Evolutionary conservation across 345 rosid genomes (phyloP), one percentile per base, ranked within the genome.

Genomic region (Nasturtium officinale): DNA sequence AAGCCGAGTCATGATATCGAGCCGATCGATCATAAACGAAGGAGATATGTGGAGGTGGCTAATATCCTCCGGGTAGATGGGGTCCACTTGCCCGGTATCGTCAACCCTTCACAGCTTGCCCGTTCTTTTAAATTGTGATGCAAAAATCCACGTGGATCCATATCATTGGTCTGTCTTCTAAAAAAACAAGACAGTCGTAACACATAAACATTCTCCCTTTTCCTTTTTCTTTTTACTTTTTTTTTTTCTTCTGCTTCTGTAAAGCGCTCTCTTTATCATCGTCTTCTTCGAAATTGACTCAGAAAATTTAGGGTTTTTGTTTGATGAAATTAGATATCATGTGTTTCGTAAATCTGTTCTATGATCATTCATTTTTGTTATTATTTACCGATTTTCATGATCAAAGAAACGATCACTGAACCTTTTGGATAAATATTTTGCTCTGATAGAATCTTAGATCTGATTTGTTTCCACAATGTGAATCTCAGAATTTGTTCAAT

Each of bases 91-190:
- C 83, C 89, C 7, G 97, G 90, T 55, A 81, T 93, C 67, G 81
- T 89, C 53, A 93, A 93, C 78, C 98, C 97, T 21, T 80, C 89
- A 63, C 92, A 87, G 78, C 96, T 93, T 61, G 89, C 86, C 62
- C 85, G 84, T 38, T 84, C 78, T 58, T 35, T 90, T 51, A 85
- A 82, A 69, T 53, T 83, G 84, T 85, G 87, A 88, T 43, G 33
- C 33, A 35, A 12, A 6, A 40, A 33, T 23, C 28, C 45, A 84
- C 80, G 86, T 85, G 89, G 84, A 60, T 6, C 0, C 35, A 16
- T 1, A 1, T 55, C 8, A 84, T 80, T 86, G 85, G 85, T 18
- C 30, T 0, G 65, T 76, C 50, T 20, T 42, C 5, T 6, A 6
- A 6, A 32, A 16, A 23, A 43, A 7, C 12, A 53, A 10, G 69